Conservation (phyloP, 768 basidiomycete species). For the Rubroboletus pulcherrimus region DNA sequence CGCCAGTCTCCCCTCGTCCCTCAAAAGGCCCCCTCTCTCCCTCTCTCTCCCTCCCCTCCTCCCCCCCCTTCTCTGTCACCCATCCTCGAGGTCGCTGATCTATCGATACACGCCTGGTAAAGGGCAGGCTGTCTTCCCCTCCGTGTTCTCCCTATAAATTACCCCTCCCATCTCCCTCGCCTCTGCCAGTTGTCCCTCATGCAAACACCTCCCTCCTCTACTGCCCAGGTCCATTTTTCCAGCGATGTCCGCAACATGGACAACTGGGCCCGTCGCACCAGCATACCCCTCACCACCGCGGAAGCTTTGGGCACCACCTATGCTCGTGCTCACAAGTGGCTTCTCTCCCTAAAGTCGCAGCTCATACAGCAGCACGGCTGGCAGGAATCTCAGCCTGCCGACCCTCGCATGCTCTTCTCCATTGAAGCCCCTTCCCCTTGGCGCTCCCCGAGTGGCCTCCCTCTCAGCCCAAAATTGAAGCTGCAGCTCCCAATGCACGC, state of each 20-base stretch:
- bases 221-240: conserved; percentile 70
- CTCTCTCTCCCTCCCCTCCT: conserved; percentile 25
- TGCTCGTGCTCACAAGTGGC: conserved; percentile 75
- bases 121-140: conserved; percentile 24
- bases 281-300: conserved; percentile 78
- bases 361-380: conserved; percentile 70
- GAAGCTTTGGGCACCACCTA: conserved; percentile 79
- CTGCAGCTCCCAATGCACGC: conserved; percentile 76
- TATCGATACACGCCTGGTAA: conserved; percentile 28
- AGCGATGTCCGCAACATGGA: conserved; percentile 80
- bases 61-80: conserved; percentile 26
- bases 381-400: conserved; percentile 55
- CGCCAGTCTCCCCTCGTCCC: conserved; percentile 28
- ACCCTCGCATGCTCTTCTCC: conserved; percentile 72
- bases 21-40: conserved; percentile 38
- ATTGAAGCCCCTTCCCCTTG: conserved; percentile 76
- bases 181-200: conserved; percentile 13
- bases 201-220: conserved; percentile 34
- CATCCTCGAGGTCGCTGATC: conserved; percentile 23
- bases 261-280: conserved; percentile 74
- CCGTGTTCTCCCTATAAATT: conserved; percentile 25
- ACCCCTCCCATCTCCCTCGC: not conserved
- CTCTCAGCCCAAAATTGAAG: conserved; percentile 69
- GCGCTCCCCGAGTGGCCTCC: conserved; percentile 71
- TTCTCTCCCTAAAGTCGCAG: conserved; percentile 55